phyloP scores from a whole-genome alignment of 1,139 yeast species.

The Candida glucosophila region DNA sequence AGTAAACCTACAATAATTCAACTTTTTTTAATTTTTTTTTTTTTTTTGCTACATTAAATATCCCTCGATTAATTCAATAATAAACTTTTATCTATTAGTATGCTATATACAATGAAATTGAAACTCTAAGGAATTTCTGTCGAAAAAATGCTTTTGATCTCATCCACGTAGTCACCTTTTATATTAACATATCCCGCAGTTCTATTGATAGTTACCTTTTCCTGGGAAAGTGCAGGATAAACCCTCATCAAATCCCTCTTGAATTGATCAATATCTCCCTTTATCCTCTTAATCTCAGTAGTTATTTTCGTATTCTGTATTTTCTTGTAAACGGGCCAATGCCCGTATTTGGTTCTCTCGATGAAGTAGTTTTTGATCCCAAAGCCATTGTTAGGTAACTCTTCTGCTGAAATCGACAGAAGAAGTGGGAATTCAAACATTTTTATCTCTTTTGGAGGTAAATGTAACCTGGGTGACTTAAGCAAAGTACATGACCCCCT shows the following conservation, averaged over 20 bases:
- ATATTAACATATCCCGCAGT: constrained; percentile 37
- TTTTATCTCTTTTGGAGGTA: constrained; percentile 11
- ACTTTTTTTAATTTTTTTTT: too few relatives aligned
- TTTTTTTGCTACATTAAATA: too few relatives aligned
- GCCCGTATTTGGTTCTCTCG: constrained; percentile 48
- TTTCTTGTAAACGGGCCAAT: constrained; percentile 64
- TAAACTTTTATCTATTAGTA: too few relatives aligned
- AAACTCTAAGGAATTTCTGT: constrained; percentile 9
- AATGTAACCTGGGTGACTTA: constrained; percentile 17
- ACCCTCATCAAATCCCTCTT: constrained; percentile 48
- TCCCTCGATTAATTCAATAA: too few relatives aligned
- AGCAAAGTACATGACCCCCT: constrained; percentile 16
- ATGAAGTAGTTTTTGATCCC: constrained; percentile 41
- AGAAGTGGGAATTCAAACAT: constrained; percentile 23
- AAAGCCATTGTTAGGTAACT: constrained; percentile 33
- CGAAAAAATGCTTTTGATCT: constrained; percentile 30
- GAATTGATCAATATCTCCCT: constrained; percentile 52
- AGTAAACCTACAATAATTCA: too few relatives aligned
- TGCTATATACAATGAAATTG: too few relatives aligned
- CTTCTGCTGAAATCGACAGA: constrained; percentile 15
- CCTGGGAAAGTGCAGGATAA: constrained; percentile 36
- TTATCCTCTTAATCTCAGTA: constrained; percentile 58
- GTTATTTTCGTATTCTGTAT: constrained; percentile 42
- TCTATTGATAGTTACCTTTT: constrained; percentile 33
- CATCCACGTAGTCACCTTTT: constrained; percentile 49